Conservation (phyloP, 2,329 filamentous ascomycete species). For the Fonsecaea nubica region DNA sequence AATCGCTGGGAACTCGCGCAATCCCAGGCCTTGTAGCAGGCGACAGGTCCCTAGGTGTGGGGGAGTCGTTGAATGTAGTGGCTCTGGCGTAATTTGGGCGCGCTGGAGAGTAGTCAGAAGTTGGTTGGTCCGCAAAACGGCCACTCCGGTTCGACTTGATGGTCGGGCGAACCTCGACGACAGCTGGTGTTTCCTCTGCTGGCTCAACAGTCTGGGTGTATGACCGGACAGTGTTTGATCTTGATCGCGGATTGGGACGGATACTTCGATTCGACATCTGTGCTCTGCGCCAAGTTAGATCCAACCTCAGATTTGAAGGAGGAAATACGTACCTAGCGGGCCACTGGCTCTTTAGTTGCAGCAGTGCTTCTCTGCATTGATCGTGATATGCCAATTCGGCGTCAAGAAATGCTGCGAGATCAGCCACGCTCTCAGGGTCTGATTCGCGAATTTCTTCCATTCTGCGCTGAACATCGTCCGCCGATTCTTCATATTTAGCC, state of each 20-base stretch:
- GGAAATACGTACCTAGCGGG: constrained; percentile 62
- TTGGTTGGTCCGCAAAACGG: constrained; percentile 47
- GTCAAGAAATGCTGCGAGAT: constrained; percentile 82
- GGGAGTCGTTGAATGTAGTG: constrained; percentile 65
- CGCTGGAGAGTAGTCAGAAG: constrained; percentile 37
- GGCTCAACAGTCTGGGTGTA: constrained; percentile 66
- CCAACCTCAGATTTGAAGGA: constrained; percentile 33
- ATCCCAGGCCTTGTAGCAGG: constrained; percentile 53
- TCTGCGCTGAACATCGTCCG: constrained; percentile 84
- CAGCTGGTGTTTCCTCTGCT: constrained; percentile 63
- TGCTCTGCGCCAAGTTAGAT: constrained; percentile 19
- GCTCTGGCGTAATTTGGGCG: constrained; percentile 60
- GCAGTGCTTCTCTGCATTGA: constrained; percentile 81
- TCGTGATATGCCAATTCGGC: constrained; percentile 91
- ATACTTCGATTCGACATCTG: constrained; percentile 38
- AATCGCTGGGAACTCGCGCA: constrained; percentile 63
- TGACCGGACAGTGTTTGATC: constrained; percentile 69
- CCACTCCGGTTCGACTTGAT: constrained; percentile 58
- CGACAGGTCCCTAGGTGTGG: constrained; percentile 60
- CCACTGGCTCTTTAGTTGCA: constrained; percentile 73
- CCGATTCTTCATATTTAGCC: constrained; percentile 94
- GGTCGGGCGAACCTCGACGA: constrained; percentile 55
- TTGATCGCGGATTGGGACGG: constrained; percentile 59
- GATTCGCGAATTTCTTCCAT: constrained; percentile 98
- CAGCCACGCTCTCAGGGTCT: constrained; percentile 80